These are phyloP conservation scores for Schwanniomyces vanrijiae DNA, from an alignment of 805 yeast species.

Conservation along the genomic window DNA sequence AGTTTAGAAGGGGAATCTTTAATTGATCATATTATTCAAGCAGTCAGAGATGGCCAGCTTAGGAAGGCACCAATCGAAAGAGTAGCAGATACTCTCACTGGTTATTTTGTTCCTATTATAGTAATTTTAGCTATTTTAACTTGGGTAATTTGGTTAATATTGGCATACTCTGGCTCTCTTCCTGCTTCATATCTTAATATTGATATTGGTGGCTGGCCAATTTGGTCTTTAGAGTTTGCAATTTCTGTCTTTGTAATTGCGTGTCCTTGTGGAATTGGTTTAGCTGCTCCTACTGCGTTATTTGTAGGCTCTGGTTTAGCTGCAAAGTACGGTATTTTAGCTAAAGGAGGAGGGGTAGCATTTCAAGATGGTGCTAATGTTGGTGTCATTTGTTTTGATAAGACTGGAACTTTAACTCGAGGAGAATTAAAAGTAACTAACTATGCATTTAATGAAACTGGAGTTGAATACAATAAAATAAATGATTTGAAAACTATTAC, in stretches of 20 bases:
- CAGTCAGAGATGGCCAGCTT: slow-evolving; percentile 73
- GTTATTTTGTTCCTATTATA: slow-evolving; percentile 72
- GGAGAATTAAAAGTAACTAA: slow-evolving; percentile 62
- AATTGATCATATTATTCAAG: slow-evolving; percentile 65
- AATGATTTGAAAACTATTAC: slow-evolving; percentile 7
- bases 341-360: slow-evolving; percentile 80
- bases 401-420: slow-evolving; percentile 76
- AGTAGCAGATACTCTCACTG: slow-evolving; percentile 65
- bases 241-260: slow-evolving; percentile 81
- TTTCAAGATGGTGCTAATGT: slow-evolving; percentile 73
- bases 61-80: slow-evolving; percentile 73
- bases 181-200: slow-evolving; percentile 59
- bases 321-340: slow-evolving; percentile 73
- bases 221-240: slow-evolving; percentile 77
- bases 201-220: slow-evolving; percentile 71
- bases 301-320: slow-evolving; percentile 80
- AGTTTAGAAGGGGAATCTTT: slow-evolving; percentile 65
- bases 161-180: slow-evolving; percentile 54
- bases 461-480: slow-evolving; percentile 5
- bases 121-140: slow-evolving; percentile 58
- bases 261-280: slow-evolving; percentile 83
- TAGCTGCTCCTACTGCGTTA: slow-evolving; percentile 83
- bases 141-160: slow-evolving; percentile 67
- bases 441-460: slow-evolving; percentile 25
- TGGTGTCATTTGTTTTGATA: slow-evolving; percentile 70